Evolutionary conservation across 306 rosid species (phyloP).

Genomic region (Casuarina equisetifolia): DNA sequence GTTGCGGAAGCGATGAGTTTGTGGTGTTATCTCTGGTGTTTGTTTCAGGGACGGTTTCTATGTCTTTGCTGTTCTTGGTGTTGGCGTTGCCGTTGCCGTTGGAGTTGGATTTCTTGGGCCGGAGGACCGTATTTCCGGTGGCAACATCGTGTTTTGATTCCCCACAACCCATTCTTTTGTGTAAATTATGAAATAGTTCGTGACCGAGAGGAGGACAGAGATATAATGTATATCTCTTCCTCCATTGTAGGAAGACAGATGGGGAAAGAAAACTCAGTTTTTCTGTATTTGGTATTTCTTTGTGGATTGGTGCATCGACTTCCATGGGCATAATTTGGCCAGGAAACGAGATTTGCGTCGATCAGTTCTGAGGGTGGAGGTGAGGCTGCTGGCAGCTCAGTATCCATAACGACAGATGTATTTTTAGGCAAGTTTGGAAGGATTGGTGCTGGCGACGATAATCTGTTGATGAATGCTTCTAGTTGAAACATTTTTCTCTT

Average conservation of each 20-base stretch:
- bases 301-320: conserved; percentile 18
- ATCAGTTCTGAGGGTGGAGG: conserved; percentile 17
- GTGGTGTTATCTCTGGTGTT: conserved; percentile 11
- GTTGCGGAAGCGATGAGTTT: background rate
- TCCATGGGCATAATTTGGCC: conserved; percentile 36
- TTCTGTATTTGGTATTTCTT: conserved; percentile 20
- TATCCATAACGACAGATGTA: background rate
- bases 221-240: background rate
- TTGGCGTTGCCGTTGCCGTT: conserved; percentile 8
- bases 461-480: background rate
- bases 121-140: conserved; percentile 50
- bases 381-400: conserved; percentile 14
- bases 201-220: background rate
- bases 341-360: conserved; percentile 9
- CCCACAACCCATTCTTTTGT: conserved; percentile 70
- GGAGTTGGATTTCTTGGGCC: conserved; percentile 46
- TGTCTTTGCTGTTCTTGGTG: conserved; percentile 30
- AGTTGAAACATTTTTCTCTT: background rate
- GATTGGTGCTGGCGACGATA: background rate
- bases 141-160: conserved; percentile 75
- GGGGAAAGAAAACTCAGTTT: background rate
- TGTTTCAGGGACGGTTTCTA: conserved; percentile 18
- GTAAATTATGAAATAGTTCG: background rate
- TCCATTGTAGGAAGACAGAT: conserved; percentile 14
- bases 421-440: conserved; percentile 13